Evolutionary conservation across 306 rosid species (phyloP), one percentile per base, ranked within the genome.

Genomic region (Adenanthera pavonina): DNA sequence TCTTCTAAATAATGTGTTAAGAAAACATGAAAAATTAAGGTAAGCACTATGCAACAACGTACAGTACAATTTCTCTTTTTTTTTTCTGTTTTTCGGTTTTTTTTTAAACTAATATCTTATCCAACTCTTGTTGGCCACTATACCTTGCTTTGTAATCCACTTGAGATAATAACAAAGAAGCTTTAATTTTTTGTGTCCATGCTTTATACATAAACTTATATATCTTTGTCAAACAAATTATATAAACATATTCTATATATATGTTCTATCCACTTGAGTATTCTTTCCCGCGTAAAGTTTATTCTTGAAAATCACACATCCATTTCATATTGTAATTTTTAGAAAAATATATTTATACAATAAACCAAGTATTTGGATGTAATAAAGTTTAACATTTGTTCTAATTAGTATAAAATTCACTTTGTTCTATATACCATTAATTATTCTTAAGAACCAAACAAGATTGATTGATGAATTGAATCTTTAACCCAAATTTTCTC

Each of bases 121-220:
- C 36, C 73, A 15, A 25, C 47, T 47, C 74, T 40, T 77, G 79
- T 62, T 77, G 8, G 82, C 82, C 86, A 83, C 79, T 77, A n/a
- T n/a, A n/a, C n/a, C n/a, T n/a, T n/a, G 7, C 52, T 30, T 61
- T 74, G n/a, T n/a, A n/a, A n/a, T 61, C 82, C 82, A 83, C 86
- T 62, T 41, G 12, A 30, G 2, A 2, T 3, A 60, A 70, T 51
- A 13, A 16, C 2, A 53, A 53, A 53, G 7, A 16, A 17, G 1
- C 17, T 51, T 51, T 13, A 51, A 51, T 51, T 41, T 41, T 5
- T n/a, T 38, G 46, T 41, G 12, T 53, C 20, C 59, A 53, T 16
- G 25, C 57, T 15, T 41, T 49, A 15, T 51, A 44, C 9, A 46
- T 51, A 51, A 3, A 2, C n/a, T 17, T n/a, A 51, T 0, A 51